phyloP scores from a whole-genome alignment of 2,329 filamentous ascomycete species.

The Periconia macrospinosa region DNA sequence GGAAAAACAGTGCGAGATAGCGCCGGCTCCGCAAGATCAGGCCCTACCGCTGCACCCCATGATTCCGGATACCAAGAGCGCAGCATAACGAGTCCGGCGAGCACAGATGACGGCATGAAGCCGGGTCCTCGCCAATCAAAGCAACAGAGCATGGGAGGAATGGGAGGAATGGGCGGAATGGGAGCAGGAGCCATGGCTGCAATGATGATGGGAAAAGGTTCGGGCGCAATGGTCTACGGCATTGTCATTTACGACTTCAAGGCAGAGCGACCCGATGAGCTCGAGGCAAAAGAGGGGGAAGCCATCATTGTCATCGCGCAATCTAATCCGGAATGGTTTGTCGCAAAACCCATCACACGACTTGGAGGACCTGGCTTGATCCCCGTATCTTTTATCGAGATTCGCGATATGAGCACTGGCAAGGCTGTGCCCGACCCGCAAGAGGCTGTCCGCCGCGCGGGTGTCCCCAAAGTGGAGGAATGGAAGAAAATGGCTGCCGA shows the following conservation, averaged over 20 bases:
- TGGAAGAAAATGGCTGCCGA: constrained; percentile 99
- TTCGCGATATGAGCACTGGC: constrained; percentile 89
- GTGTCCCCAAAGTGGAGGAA: constrained; percentile 92
- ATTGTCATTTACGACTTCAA: constrained; percentile 97
- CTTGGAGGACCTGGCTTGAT: constrained; percentile 95
- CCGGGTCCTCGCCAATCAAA: constrained; percentile 37
- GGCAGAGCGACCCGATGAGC: constrained; percentile 91
- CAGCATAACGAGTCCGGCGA: constrained; percentile 34
- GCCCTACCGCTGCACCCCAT: constrained; percentile 64
- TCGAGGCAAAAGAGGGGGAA: constrained; percentile 93
- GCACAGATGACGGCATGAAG: constrained; percentile 32
- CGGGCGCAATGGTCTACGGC: constrained; percentile 90
- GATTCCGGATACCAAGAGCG: constrained; percentile 85
- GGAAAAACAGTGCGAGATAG: constrained; percentile 92
- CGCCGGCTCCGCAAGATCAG: constrained; percentile 52
- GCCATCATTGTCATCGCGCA: constrained; percentile 98
- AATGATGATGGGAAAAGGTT: constrained; percentile 51
- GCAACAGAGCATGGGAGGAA: constrained; percentile 49
- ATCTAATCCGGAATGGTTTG: constrained; percentile 98
- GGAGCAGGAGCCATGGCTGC: constrained; percentile 2
- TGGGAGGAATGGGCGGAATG: constrained; percentile 28
- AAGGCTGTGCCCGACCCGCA: constrained; percentile 78
- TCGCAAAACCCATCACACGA: constrained; percentile 96
- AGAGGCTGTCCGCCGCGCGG: constrained; percentile 83
- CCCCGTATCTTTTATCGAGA: constrained; percentile 94